Base-by-base conservation (phyloP, 768 basidiomycete species). In the Kwoniella shandongensis region DNA sequence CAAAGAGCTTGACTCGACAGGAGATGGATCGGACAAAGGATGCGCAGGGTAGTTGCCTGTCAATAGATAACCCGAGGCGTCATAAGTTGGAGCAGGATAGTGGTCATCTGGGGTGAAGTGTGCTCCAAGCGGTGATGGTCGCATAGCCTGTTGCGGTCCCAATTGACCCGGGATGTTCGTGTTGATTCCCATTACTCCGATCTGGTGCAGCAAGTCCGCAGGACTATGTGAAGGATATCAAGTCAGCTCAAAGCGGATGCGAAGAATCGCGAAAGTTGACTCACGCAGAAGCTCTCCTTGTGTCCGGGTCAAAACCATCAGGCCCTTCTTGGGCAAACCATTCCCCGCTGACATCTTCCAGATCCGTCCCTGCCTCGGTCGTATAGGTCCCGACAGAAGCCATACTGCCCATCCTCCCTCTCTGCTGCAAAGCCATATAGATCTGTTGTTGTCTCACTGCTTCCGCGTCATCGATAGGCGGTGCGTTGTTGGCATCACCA, bases 231-330 rank as follows among this genome's bases (percentile, higher is more conserved):
- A 47, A 44, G 30, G 15, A 35, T 27, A 18, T 46, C 20, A 38
- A 11, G 20, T 61, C 57, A 63, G 56, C 51, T 20, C 39, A 29
- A 26, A 30, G 25, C 35, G 23, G 12, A 38, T 18, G 20, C 48
- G 30, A 17, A 4, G 48, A 55, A 30, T 18, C 25, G 26, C 12
- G 41, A 26, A 52, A 38, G 12, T 5, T 1, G 18, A 72, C 73
- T 72, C 62, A 75, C 73, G 69, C 74, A 12, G 74, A 75, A 23
- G 74, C 67, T 29, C 74, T 35, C 40, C 74, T 46, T 2, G 53
- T 20, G 39, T 65, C 61, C 12, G 66, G 52, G 38, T 71, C 61
- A 44, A 74, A 71, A 1, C 65, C 70, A 23, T 57, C 48, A 2
- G 62, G 63, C n/a, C 17, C 26, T 36, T 54, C 52, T 26, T 54